Evolutionary conservation across 2,329 filamentous ascomycete genomes (phyloP), one percentile per base, ranked within the genome.

Genomic region (Cryphonectria japonica): DNA sequence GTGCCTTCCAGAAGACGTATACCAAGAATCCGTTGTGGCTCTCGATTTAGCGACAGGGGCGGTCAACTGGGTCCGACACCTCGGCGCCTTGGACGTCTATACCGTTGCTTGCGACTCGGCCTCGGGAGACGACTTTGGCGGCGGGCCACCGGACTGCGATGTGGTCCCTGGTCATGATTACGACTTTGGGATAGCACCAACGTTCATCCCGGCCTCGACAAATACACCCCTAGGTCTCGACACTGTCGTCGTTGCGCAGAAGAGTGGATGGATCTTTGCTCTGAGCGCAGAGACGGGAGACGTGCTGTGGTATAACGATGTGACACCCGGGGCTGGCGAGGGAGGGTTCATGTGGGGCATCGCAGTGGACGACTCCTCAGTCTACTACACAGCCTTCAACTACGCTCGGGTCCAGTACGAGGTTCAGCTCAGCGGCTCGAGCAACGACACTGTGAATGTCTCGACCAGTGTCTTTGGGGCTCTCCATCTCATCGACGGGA

Each of bases 321-420:
- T 76, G 14, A 74, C 74, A n/a, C 78, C 78, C 14, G 74, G 66
- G 22, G 75, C 75, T 22, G 4, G 60, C n/a, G 66, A 29, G 6
- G 79, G 78, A 0, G 79, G 78, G 2, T 66, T 80, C 62, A 76
- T 71, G 13, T 80, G 79, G 78, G 79, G 78, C 11, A 69, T 80
- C 39, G 77, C 79, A 29, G 77, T 75, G 1, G 79, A 80, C 68
- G 75, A 77, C 63, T 69, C 32, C 14, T 52, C 69, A 13, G 76
- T 78, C 1, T 80, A 79, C 72, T 80, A 76, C 75, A 76, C 75
- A 6, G 74, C 67, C 13, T 74, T 75, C 59, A 79, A 79, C 74
- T 74, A 68, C 26, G 7, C 14, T 16, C 29, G 66, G 9, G 32
- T 22, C n/a, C 29, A 39, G 57, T 61, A 61, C 34, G 34, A 32